Percentiles rank a stretch among this genome's conserved stretches.
Conservation (phyloP, 305 asterid species). For the Solanum hybrid region DNA sequence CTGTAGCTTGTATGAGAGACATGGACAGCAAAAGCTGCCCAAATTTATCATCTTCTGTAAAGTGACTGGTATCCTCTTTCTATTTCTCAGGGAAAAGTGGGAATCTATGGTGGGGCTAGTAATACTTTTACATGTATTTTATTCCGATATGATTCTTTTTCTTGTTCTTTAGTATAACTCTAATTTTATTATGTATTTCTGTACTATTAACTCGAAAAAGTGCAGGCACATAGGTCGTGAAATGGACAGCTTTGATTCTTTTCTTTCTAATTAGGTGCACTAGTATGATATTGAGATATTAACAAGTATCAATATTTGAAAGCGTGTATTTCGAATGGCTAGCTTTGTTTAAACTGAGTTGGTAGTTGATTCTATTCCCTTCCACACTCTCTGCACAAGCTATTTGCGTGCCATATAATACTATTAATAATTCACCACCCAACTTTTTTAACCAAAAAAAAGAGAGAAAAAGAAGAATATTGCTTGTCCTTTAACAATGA, state of each 20-base stretch:
- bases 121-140: neutral
- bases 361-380: neutral
- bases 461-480: neutral
- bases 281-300: neutral
- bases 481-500: neutral
- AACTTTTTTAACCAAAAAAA: neutral
- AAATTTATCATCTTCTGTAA: neutral
- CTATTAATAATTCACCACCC: neutral
- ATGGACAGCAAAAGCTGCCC: neutral
- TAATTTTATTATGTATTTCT: neutral
- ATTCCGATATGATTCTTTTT: neutral
- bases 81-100: neutral
- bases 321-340: neutral
- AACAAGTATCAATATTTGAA: neutral
- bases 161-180: neutral
- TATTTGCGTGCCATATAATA: neutral
- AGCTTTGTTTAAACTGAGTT: neutral
- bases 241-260: neutral
- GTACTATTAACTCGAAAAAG: neutral
- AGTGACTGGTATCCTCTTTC: neutral
- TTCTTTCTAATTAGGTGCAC: neutral
- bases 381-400: slow-evolving; percentile 2
- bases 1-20: neutral
- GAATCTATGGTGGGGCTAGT: neutral
- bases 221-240: neutral